Evolutionary conservation across 257 asterid species (phyloP).

Genomic region (Salvia rosmarinus): DNA sequence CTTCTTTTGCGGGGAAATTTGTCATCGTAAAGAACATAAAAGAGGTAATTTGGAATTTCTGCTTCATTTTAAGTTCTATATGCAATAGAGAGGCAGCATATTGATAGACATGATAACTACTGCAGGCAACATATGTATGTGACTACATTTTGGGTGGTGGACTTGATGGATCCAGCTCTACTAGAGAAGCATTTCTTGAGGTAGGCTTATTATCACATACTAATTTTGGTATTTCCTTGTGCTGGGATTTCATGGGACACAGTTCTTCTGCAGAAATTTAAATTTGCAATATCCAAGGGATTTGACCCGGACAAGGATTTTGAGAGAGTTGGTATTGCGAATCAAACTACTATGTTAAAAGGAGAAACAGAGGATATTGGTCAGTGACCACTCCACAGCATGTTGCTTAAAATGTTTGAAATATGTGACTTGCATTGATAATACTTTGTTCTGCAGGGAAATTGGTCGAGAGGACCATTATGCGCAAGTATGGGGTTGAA

Average conservation of each 20-base stretch:
- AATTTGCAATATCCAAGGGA: constrained; percentile 78
- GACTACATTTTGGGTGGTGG: constrained; percentile 90
- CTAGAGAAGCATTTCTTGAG: constrained; percentile 92
- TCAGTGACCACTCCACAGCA: constrained; percentile 39
- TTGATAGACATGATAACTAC: constrained; percentile 2
- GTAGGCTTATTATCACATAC: constrained; percentile 42
- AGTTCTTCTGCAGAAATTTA: constrained; percentile 74
- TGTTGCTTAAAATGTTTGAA: constrained; percentile 20
- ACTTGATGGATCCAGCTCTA: constrained; percentile 97
- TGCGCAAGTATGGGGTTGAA: constrained; percentile 89
- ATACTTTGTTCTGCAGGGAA: constrained; percentile 50
- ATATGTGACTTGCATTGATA: constrained; percentile 1
- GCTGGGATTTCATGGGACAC: constrained; percentile 32
- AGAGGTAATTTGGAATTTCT: constrained; percentile 59
- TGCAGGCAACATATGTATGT: constrained; percentile 91
- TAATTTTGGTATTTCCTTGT: constrained; percentile 11
- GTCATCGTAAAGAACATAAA: constrained; percentile 83
- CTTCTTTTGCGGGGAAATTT: constrained; percentile 95
- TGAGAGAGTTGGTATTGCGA: constrained; percentile 90
- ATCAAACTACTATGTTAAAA: constrained; percentile 97
- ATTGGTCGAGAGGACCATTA: constrained; percentile 75
- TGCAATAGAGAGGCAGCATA: not conserved
- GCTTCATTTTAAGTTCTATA: constrained; percentile 1
- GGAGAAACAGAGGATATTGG: constrained; percentile 99
- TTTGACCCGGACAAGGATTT: constrained; percentile 92